These are phyloP conservation scores for Neonectria punicea DNA, from an alignment of 2,329 filamentous ascomycete species.

Conservation along the genomic window DNA sequence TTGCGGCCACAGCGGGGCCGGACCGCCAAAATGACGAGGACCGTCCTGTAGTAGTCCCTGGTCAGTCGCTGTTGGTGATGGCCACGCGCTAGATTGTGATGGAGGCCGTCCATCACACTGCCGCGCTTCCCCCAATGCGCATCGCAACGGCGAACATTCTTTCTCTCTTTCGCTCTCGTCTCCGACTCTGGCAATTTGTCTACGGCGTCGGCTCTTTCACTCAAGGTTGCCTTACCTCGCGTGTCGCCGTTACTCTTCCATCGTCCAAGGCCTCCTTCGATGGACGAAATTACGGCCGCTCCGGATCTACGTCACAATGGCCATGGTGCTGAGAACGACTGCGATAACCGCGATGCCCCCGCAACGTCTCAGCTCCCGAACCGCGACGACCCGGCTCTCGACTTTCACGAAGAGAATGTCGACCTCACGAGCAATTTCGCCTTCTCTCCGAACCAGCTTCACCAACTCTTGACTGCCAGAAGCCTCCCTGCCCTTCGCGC, in stretches of 20 bases:
- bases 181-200: conserved; percentile 7
- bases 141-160: not conserved
- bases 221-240: not conserved
- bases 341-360: conserved; percentile 12
- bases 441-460: conserved; percentile 64
- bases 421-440: conserved; percentile 59
- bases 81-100: conserved; percentile 12
- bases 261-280: conserved; percentile 31
- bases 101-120: conserved; percentile 14
- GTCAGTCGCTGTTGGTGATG: conserved; percentile 22
- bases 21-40: conserved; percentile 31
- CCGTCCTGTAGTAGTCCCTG: conserved; percentile 31
- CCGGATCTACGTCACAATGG: conserved; percentile 33
- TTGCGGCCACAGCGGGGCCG: conserved; percentile 29
- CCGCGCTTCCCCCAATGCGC: conserved; percentile 27
- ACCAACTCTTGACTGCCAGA: conserved; percentile 63
- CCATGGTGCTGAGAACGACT: conserved; percentile 29
- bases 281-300: conserved; percentile 45
- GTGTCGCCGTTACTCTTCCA: conserved; percentile 29
- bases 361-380: conserved; percentile 19
- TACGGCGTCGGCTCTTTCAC: conserved; percentile 9
- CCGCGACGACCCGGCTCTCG: conserved; percentile 28
- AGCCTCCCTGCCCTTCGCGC: conserved; percentile 59
- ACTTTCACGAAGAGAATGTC: conserved; percentile 40
- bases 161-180: conserved; percentile 11